Evolutionary conservation across 176 grass and related monocot genomes (phyloP), one percentile per base, ranked within the genome.

Genomic region (Puccinellia tenuiflora): DNA sequence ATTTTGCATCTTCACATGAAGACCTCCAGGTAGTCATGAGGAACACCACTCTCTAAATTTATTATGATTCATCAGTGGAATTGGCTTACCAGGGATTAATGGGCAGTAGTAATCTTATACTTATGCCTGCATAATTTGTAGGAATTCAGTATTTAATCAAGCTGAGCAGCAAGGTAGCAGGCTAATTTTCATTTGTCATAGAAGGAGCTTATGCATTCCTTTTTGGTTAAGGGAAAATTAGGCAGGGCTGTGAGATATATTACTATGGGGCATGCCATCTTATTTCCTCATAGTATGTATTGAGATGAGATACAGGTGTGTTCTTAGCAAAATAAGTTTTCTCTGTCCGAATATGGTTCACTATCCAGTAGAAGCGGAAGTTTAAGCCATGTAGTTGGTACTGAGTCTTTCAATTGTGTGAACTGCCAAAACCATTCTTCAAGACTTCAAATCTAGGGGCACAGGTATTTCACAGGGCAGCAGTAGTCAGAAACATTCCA

Each of bases 1-100:
- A 63, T 90, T 68, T 55, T 81, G 64, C 79, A 86, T 88, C 30
- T 43, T 24, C 25, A 42, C 37, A 43, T 71, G 62, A 46, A 91
- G 46, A 88, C 69, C 78, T 30, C 52, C 21, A 80, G 84, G 75
- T 40, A 81, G 90, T 38, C 90, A 85, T 46, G 62, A 89, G 65
- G 86, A 89, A 69, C 62, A 86, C 62, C 68, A 88, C 76, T 76
- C 73, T 52, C 83, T 89, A 46, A 81, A 66, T 78, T 45, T 54
- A 9, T 75, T 37, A 31, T 24, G 4, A 11, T 79, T 60, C 28
- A 37, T 59, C 5, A 31, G 73, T 5, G 20, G 61, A 68, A 29
- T 63, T 51, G 46, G 69, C 48, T n/a, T 26, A 55, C 7, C 1
- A n/a, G 11, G 40, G 73, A 30, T 78, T 35, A 40, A 12, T 47